Percentiles rank a stretch among this genome's conserved stretches.
Conservation (phyloP, 2,329 filamentous ascomycete genomes). For the Cercospora sp. region DNA sequence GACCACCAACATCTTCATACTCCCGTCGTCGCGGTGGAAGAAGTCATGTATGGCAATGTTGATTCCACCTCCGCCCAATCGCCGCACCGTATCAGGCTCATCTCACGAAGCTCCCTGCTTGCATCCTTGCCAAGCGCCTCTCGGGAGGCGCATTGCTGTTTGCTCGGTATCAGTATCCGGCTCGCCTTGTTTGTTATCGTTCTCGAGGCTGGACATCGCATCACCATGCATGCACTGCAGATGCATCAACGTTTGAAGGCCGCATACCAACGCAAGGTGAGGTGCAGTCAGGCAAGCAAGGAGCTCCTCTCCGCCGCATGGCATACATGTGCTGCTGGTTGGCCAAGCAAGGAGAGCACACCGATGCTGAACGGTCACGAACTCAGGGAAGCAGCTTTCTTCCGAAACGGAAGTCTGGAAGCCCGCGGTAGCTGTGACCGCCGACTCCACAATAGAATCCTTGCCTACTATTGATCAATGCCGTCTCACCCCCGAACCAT, state of each 20-base stretch:
- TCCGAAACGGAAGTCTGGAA: neutral
- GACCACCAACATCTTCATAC: neutral
- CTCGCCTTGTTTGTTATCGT: neutral
- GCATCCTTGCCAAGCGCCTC: conserved; percentile 2
- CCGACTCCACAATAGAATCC: neutral
- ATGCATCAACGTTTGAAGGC: neutral
- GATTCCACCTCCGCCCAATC: neutral
- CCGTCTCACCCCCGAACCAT: neutral
- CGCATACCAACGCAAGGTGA: neutral
- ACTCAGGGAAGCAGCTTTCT: neutral
- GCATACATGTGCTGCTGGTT: neutral
- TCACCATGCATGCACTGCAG: neutral
- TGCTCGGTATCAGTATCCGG: conserved; percentile 8
- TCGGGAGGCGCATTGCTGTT: neutral
- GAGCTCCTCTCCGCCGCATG: neutral
- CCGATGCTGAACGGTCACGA: neutral
- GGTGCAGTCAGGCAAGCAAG: conserved; percentile 6
- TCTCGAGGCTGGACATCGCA: neutral
- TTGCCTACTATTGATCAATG: neutral
- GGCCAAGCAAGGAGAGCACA: conserved; percentile 16
- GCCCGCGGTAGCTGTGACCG: conserved; percentile 1
- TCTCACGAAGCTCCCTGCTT: neutral
- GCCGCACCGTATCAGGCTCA: neutral
- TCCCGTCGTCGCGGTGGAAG: neutral
- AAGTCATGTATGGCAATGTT: neutral